Evolutionary conservation across 2,329 filamentous ascomycete species (phyloP), one percentile per base, ranked within the genome.

Genomic region (Colletotrichum ledebouriae): DNA sequence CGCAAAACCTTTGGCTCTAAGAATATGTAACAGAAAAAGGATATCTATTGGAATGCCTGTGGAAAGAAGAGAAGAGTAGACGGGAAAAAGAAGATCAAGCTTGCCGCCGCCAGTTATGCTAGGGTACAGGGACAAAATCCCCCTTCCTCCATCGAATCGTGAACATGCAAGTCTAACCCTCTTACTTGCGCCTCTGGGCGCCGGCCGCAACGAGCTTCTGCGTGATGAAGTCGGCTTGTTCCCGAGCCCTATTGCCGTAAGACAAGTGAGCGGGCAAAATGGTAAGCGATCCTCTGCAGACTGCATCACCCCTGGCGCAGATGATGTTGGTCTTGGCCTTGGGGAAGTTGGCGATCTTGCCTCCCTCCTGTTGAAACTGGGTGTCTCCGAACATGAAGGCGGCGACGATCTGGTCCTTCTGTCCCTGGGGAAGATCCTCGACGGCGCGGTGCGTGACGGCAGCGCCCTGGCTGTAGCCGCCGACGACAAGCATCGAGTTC

Each of bases 401-500:
- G 37, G 71, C 74, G 2, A 71, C 69, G 56, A 75, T 72, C 60
- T 72, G 71, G 49, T 71, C 70, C 59, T 73, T 72, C 41, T 72
- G 67, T 5, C 60, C 71, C 37, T 72, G 68, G 3, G 69, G 64
- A 3, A 77, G 73, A 22, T 72, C 34, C 63, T 75, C 73, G 4
- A 76, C 72, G 2, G 75, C 74, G 39, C 72, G 72, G 49, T 76
- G 75, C 3, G 72, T 72, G 41, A 77, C 60, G 12, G 75, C 75
- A 9, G 75, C 74, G 11, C 75, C 78, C 42, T 78, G 81, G 74
- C 77, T 80, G 71, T 82, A 83, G 5, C 80, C 80, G 17, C 78
- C 78, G 15, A 77, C 75, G 15, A 81, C 76, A 49, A 83, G 72
- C 13, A 73, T 74, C 5, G 78, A 77, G 64, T 73, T 64, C 6